These are phyloP conservation scores for Cyclocybe aegerita DNA, from an alignment of 768 basidiomycete genomes.

Conservation along the genomic window DNA sequence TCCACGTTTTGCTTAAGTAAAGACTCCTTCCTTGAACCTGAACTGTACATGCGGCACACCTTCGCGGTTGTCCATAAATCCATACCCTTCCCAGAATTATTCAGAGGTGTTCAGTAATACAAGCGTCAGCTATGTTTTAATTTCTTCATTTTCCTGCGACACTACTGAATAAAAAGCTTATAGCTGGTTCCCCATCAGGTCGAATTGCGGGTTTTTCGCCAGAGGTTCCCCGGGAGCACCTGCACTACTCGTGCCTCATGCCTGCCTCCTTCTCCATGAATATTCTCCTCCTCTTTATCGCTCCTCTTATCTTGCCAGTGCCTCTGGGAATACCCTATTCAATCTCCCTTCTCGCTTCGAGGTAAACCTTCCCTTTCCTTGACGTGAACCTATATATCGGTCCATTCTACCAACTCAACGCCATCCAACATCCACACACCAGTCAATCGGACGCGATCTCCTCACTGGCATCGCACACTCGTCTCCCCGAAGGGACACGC, in stretches of 20 bases:
- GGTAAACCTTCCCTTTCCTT: not conserved
- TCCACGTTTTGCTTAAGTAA: too few relatives aligned
- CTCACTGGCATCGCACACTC: too few relatives aligned
- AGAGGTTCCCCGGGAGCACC: constrained; percentile 27
- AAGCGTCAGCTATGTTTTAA: not conserved
- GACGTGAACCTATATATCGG: not conserved
- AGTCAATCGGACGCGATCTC: constrained; percentile 2
- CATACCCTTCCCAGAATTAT: too few relatives aligned
- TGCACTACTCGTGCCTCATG: constrained; percentile 27
- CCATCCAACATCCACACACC: constrained; percentile 2
- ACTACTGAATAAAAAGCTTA: constrained; percentile 2
- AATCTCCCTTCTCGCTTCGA: not conserved
- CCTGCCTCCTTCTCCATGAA: constrained; percentile 5
- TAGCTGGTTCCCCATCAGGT: constrained; percentile 16
- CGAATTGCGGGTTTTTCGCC: constrained; percentile 36
- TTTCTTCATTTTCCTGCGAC: not conserved
- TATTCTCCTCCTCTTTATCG: constrained; percentile 4
- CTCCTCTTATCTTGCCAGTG: constrained; percentile 4
- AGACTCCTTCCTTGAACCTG: too few relatives aligned
- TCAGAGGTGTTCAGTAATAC: too few relatives aligned
- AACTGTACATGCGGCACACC: too few relatives aligned
- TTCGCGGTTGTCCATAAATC: too few relatives aligned
- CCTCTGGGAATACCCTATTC: constrained; percentile 6
- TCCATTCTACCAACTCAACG: constrained; percentile 1
- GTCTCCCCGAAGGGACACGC: too few relatives aligned